A percentile compares a stretch with the other conserved stretches of the same genome.
Evolutionary conservation across 441 rosid species (phyloP).

Genomic region (Gossypium schwendimanii): DNA sequence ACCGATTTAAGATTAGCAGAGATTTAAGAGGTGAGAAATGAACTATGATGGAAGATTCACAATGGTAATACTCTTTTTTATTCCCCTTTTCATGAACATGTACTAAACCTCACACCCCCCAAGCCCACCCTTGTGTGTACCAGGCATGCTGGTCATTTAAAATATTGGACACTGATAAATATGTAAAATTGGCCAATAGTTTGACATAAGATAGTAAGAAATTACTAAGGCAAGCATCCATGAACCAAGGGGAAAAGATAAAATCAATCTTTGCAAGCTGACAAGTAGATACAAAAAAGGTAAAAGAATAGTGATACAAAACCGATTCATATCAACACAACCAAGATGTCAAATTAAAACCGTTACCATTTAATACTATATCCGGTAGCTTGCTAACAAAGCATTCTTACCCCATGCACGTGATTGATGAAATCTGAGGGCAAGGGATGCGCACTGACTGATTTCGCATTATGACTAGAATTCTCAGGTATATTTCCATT

Average conservation of each 20-base stretch:
- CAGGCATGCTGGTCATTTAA: not conserved
- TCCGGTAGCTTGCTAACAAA: not conserved
- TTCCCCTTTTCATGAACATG: not conserved
- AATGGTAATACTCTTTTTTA: not conserved
- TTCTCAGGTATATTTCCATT: conserved; percentile 31
- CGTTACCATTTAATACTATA: not conserved
- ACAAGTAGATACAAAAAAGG: conserved; percentile 4
- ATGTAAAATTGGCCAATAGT: not conserved
- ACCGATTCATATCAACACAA: not conserved
- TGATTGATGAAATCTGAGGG: conserved; percentile 30
- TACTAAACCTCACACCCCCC: not conserved
- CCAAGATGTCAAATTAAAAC: not conserved
- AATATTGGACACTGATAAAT: not conserved
- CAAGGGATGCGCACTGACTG: conserved; percentile 44
- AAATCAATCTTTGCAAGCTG: not conserved
- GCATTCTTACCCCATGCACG: conserved; percentile 31
- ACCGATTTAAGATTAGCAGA: not conserved
- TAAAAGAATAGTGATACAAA: not conserved
- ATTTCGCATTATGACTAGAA: conserved; percentile 30
- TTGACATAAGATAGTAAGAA: not conserved
- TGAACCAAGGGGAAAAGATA: not conserved
- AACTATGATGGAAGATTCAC: not conserved
- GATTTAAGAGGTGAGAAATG: not conserved
- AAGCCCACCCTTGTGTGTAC: not conserved
- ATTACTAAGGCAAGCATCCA: not conserved